phyloP scores from a whole-genome alignment of 1,139 yeast species.

The Diutina mesorugosa region DNA sequence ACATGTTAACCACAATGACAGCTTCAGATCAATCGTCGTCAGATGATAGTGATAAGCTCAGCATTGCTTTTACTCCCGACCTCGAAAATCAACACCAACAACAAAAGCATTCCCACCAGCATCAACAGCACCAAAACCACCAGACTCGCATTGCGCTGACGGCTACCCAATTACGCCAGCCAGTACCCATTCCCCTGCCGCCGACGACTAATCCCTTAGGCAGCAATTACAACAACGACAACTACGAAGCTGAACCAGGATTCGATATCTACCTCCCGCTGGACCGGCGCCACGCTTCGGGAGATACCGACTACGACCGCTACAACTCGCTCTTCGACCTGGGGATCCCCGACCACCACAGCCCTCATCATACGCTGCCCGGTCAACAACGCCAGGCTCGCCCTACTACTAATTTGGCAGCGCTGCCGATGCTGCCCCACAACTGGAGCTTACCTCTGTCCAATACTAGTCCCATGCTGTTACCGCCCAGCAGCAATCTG shows the following conservation, averaged over 20 bases:
- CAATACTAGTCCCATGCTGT: not conserved
- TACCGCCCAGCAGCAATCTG: not conserved
- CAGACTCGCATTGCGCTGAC: not conserved
- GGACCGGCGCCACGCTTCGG: not conserved
- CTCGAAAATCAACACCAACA: not conserved
- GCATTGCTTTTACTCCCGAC: not conserved
- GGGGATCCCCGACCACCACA: not conserved
- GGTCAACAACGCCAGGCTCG: not conserved
- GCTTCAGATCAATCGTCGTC: not conserved
- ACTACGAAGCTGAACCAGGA: not conserved
- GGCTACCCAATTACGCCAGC: not conserved
- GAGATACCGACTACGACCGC: not conserved
- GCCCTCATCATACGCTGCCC: not conserved
- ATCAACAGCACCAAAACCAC: not conserved
- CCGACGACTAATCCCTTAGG: not conserved
- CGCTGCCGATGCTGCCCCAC: slow-evolving; percentile 1
- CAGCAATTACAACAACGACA: not conserved
- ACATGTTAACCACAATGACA: not conserved
- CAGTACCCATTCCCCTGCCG: not conserved
- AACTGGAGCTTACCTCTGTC: slow-evolving; percentile 1
- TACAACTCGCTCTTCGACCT: not conserved
- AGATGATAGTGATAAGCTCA: not conserved
- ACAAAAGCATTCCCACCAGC: not conserved
- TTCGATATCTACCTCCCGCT: not conserved
- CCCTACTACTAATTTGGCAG: not conserved